These are phyloP conservation scores for Hypholoma sublateritium DNA, from an alignment of 768 basidiomycete species.

Conservation along the genomic window DNA sequence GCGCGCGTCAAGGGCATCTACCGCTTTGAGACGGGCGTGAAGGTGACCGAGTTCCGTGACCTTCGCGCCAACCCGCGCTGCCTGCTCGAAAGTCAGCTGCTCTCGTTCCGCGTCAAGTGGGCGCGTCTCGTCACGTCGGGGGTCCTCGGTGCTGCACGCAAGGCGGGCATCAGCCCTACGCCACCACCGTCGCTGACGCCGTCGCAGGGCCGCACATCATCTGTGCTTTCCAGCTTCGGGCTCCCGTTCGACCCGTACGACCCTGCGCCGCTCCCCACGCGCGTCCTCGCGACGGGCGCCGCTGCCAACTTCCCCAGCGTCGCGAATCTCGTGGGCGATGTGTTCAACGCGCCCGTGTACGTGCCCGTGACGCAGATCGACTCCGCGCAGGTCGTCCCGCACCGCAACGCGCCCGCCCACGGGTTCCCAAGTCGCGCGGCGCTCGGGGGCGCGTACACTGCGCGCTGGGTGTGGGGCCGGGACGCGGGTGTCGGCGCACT, in stretches of 20 bases:
- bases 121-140: constrained; percentile 71
- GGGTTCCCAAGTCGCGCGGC: constrained; percentile 72
- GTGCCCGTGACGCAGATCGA: constrained; percentile 77
- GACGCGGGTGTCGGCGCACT: constrained; percentile 51
- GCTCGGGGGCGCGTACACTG: constrained; percentile 75
- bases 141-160: constrained; percentile 51
- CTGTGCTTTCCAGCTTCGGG: constrained; percentile 49
- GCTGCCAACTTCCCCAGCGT: constrained; percentile 85
- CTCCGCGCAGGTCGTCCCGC: constrained; percentile 67
- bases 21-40: constrained; percentile 86
- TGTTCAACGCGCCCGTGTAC: constrained; percentile 81
- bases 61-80: constrained; percentile 87
- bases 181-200: constrained; percentile 28
- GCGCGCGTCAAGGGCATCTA: constrained; percentile 83
- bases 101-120: constrained; percentile 83
- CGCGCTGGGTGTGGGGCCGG: constrained; percentile 84
- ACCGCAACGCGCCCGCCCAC: constrained; percentile 70
- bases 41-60: constrained; percentile 86
- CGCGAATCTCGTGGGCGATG: constrained; percentile 75
- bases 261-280: constrained; percentile 56
- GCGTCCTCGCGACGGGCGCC: constrained; percentile 73
- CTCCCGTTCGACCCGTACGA: constrained; percentile 82
- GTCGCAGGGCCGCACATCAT: constrained; percentile 21
- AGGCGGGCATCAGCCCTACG: constrained; percentile 31
- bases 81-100: constrained; percentile 77